Conservation (phyloP, 768 basidiomycete genomes). For the Auriscalpium microsporum region DNA sequence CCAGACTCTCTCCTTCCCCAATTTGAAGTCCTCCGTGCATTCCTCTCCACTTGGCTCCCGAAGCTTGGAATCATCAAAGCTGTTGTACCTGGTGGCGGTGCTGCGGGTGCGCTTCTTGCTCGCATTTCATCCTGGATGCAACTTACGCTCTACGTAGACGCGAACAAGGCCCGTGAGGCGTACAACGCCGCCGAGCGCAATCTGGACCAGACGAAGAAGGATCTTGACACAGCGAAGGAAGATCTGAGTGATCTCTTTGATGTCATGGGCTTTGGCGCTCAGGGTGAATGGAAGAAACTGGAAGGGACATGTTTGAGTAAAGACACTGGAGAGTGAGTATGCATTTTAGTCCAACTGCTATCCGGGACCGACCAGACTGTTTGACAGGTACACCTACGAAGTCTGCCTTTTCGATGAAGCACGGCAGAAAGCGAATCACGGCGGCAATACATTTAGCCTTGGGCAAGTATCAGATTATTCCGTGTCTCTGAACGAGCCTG, state of each 20-base stretch:
- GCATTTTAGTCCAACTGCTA: not conserved
- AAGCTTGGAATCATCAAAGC: slow-evolving; percentile 50
- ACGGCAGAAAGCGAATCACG: slow-evolving; percentile 79
- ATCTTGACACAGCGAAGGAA: slow-evolving; percentile 44
- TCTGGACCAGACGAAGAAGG: slow-evolving; percentile 42
- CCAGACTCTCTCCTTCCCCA: slow-evolving; percentile 72
- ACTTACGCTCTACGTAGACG: slow-evolving; percentile 30
- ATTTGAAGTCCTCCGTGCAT: slow-evolving; percentile 60
- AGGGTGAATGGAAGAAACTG: slow-evolving; percentile 96
- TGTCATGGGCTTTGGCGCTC: slow-evolving; percentile 54
- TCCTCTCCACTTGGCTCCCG: slow-evolving; percentile 53
- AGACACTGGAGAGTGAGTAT: slow-evolving; percentile 82
- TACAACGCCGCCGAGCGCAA: slow-evolving; percentile 54
- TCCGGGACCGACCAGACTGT: not conserved
- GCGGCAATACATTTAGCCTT: slow-evolving; percentile 66
- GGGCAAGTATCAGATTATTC: slow-evolving; percentile 47
- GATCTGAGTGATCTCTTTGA: slow-evolving; percentile 63
- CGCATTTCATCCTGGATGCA: not conserved
- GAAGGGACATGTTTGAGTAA: slow-evolving; percentile 73
- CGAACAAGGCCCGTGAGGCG: slow-evolving; percentile 54
- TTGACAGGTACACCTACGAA: slow-evolving; percentile 81
- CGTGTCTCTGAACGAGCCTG: not conserved
- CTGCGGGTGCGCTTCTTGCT: slow-evolving; percentile 29
- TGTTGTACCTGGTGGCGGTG: slow-evolving; percentile 22
- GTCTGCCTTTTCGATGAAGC: slow-evolving; percentile 87